A percentile compares a stretch with the other conserved stretches of the same genome.
Evolutionary conservation across 192 early-diverging fungal species (phyloP).

Genomic region (Neocallimastix lanati): DNA sequence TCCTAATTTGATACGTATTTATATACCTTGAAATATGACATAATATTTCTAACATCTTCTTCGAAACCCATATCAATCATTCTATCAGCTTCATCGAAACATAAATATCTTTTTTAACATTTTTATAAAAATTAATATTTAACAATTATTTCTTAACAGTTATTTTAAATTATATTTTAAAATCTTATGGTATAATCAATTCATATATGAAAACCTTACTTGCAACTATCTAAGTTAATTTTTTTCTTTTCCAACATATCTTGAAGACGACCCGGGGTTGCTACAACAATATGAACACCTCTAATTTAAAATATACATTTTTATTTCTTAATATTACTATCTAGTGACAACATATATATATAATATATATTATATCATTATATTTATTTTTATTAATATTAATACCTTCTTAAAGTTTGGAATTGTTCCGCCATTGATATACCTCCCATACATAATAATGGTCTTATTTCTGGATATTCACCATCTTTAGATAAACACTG

Average conservation of each 20-base stretch:
- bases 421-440: conserved; percentile 80
- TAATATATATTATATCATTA: too few relatives aligned
- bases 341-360: too few relatives aligned
- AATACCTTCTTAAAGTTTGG: conserved; percentile 38
- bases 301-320: too few relatives aligned
- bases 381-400: neutral
- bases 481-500: conserved; percentile 34
- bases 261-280: conserved; percentile 84
- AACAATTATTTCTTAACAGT: too few relatives aligned
- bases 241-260: conserved; percentile 78
- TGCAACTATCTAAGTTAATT: conserved; percentile 74
- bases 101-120: conserved; percentile 30
- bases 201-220: conserved; percentile 18
- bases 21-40: conserved; percentile 73
- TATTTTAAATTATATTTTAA: too few relatives aligned
- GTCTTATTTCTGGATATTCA: conserved; percentile 48
- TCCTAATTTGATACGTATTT: neutral
- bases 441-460: conserved; percentile 83
- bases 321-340: too few relatives aligned
- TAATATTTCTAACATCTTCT: conserved; percentile 85
- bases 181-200: too few relatives aligned
- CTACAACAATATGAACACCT: conserved; percentile 86
- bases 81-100: conserved; percentile 95
- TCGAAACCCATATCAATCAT: conserved; percentile 99
- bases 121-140: too few relatives aligned